Percentiles rank a stretch among this genome's conserved stretches.
Evolutionary conservation across 306 rosid species (phyloP).

Genomic region (Sophora flavescens): DNA sequence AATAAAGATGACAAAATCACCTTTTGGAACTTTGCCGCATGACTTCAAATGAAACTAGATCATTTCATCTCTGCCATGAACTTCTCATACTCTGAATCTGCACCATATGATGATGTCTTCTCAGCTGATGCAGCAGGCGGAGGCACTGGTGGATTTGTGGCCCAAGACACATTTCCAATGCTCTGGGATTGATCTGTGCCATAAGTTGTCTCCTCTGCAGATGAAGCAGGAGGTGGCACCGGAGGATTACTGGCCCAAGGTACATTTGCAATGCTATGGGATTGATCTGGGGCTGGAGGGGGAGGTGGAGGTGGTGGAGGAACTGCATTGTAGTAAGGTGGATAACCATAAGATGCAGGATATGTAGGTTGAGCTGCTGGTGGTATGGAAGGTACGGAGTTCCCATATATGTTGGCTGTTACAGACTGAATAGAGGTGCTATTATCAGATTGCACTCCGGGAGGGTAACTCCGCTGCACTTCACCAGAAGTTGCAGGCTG

Average conservation of each 20-base stretch:
- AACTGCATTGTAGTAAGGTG: constrained; percentile 79
- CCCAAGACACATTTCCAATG: constrained; percentile 78
- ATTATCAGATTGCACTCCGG: constrained; percentile 87
- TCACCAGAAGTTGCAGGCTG: constrained; percentile 76
- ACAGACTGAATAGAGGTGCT: constrained; percentile 61
- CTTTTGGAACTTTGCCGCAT: constrained; percentile 46
- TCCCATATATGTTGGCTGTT: constrained; percentile 65
- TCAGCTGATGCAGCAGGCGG: constrained; percentile 72
- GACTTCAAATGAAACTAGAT: constrained; percentile 40
- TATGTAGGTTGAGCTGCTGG: constrained; percentile 70
- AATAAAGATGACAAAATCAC: constrained; percentile 48
- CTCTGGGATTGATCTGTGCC: constrained; percentile 69
- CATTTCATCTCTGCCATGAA: constrained; percentile 99
- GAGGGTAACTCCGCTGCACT: constrained; percentile 84
- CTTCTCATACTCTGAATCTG: constrained; percentile 94
- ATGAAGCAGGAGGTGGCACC: constrained; percentile 58
- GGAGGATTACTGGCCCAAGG: constrained; percentile 87
- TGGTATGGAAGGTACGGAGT: constrained; percentile 65
- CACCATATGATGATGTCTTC: constrained; percentile 64
- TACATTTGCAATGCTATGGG: constrained; percentile 65
- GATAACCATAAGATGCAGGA: constrained; percentile 78
- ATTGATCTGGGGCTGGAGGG: constrained; percentile 66
- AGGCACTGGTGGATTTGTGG: constrained; percentile 68
- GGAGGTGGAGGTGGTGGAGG: constrained; percentile 90
- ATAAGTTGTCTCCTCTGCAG: constrained; percentile 59